Conservation (phyloP, 495 filamentous ascomycete species). For the Trichoderma reesei region DNA sequence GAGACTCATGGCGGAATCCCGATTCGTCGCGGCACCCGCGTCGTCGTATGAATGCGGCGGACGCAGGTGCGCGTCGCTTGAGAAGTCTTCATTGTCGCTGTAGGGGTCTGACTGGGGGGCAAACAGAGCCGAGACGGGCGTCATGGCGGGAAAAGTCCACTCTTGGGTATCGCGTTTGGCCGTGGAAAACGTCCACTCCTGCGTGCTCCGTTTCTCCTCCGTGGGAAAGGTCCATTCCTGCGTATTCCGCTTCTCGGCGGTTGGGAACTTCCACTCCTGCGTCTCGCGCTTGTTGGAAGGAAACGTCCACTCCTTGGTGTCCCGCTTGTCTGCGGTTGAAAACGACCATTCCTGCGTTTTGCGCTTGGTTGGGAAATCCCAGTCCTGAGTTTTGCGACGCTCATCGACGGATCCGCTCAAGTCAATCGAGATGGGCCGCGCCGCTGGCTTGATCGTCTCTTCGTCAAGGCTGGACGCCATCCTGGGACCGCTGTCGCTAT, state of each 20-base stretch:
- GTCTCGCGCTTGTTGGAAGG: conserved; percentile 45
- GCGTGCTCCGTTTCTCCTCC: conserved; percentile 22
- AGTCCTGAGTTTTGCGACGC: conserved; percentile 36
- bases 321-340: conserved; percentile 36
- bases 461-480: conserved; percentile 47
- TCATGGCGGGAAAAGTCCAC: conserved; percentile 32
- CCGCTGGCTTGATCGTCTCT: conserved; percentile 45
- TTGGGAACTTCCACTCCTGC: conserved; percentile 55
- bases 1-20: conserved; percentile 34
- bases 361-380: conserved; percentile 11
- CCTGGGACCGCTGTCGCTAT: conserved; percentile 31
- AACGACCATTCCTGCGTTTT: conserved; percentile 10
- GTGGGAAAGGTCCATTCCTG: conserved; percentile 41
- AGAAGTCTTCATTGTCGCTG: conserved; percentile 25
- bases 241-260: conserved; percentile 35
- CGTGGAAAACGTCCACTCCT: conserved; percentile 28
- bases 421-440: conserved; percentile 32
- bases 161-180: conserved; percentile 42
- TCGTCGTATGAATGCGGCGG: not conserved
- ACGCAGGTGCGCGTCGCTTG: conserved; percentile 11
- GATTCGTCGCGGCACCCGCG: conserved; percentile 18
- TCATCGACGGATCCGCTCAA: conserved; percentile 24
- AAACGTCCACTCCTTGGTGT: conserved; percentile 55
- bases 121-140: conserved; percentile 25
- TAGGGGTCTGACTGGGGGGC: not conserved